Evolutionary conservation across 2,329 filamentous ascomycete species (phyloP), one percentile per base, ranked within the genome.

Genomic region (Fusarium pseudonygamai): DNA sequence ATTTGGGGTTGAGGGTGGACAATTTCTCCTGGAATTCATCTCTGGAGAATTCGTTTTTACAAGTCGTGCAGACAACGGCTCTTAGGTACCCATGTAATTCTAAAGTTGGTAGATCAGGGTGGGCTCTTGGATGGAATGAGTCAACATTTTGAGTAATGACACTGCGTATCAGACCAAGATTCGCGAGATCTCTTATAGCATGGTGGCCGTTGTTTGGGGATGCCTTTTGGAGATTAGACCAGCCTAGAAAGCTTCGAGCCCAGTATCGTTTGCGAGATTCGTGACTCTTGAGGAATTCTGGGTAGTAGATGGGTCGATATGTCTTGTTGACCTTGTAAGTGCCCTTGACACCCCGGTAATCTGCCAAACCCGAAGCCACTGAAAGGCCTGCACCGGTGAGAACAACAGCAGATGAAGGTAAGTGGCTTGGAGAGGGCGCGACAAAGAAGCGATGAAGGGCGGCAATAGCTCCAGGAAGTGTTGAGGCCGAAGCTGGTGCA

Each of bases 131-230:
- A 82, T 99, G 96, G 80, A 99, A 97, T 6, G 95, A 97, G 83
- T 99, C 96, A 58, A 99, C 96, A 79, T 98, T 98, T 81, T 99
- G 96, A 45, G 96, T 98, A 75, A 99, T 91, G 67, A 98, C 93
- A 60, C 86, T 90, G 64, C 88, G 89, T 46, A 98, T 85, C 56
- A 95, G 83, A 6, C 95, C 95, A 74, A 96, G 84, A 9, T 87
- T 82, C 6, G 90, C 93, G 40, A 98, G 85, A 72, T 92, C 87
- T 59, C 89, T 87, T 64, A 98, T 89, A 5, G 95, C 94, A 79
- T 89, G 87, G 83, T 99, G 96, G 5, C 91, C 91, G 7, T 85
- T 84, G 79, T 98, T 98, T 18, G 96, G 95, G 65, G 84, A 85
- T n/a, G 94, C 93, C 70, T 90, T 92, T 78, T 93, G 85, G 74